Evolutionary conservation across 352 stramenopile species (phyloP), one percentile per base, ranked within the genome.

Genomic region (Pythium guiyangense): DNA sequence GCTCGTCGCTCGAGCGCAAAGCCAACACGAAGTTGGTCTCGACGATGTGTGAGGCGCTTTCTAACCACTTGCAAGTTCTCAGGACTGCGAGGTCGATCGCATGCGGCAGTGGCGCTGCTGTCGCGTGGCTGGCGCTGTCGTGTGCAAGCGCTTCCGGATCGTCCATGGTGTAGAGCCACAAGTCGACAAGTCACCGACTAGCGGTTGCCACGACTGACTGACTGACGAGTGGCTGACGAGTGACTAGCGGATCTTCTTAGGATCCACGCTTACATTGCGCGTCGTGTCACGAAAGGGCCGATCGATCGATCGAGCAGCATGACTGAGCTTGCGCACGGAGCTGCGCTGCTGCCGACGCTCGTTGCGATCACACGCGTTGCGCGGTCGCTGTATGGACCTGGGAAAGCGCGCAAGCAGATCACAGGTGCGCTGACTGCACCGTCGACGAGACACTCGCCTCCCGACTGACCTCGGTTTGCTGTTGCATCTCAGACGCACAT

Each of bases 361-460:
- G 26, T 27, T 1, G 56, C 48, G 48, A 46, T 62, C 49, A n/a
- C 56, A n/a, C 31, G 40, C 39, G 42, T 52, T 17, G 49, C 49
- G 10, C 44, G 15, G 11, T 57, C 56, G 25, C 27, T 62, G 11
- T 62, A 62, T 18, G 56, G 56, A 25, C n/a, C n/a, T n/a, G n/a
- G n/a, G n/a, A n/a, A n/a, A n/a, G n/a, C n/a, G n/a, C n/a, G n/a
- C n/a, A n/a, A 62, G 35, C 56, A 62, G 22, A 18, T 62, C 27
- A 52, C 56, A 17, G 53, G 53, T 59, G 22, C 27, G 5, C 0
- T 48, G 35, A 20, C 17, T 57, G 10, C 17, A 27, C 14, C 8
- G 14, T 18, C 25, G 22, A 39, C 49, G 14, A 15, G 39, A 44
- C 39, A 10, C 11, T 44, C 1, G 39, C 39, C 39, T 45, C 11